Percentiles rank a stretch among this genome's conserved stretches.
phyloP scores from a whole-genome alignment of 805 yeast species.

The Suhomyces sp. region DNA sequence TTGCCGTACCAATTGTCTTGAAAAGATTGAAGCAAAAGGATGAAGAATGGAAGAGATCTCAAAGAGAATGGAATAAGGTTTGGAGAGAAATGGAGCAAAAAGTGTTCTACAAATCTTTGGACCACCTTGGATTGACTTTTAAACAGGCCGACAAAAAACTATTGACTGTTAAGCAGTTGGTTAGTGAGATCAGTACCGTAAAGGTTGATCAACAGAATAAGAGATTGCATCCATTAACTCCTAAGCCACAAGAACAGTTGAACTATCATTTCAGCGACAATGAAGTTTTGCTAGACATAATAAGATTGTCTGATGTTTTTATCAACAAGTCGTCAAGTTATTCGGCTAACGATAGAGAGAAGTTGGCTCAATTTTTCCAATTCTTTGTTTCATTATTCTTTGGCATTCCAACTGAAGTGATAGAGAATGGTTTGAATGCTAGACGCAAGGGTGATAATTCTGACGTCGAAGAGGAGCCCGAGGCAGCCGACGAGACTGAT shows the following conservation, averaged over 20 bases:
- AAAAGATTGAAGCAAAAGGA: slow-evolving; percentile 94
- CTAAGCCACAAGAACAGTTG: slow-evolving; percentile 76
- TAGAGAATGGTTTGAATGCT: slow-evolving; percentile 39
- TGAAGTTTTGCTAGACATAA: slow-evolving; percentile 70
- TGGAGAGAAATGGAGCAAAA: slow-evolving; percentile 99
- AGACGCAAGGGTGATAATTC: slow-evolving; percentile 14
- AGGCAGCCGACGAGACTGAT: slow-evolving; percentile 14
- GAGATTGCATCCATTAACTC: slow-evolving; percentile 80
- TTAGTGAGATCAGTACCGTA: slow-evolving; percentile 88
- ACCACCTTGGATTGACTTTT: slow-evolving; percentile 92
- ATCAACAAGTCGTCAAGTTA: slow-evolving; percentile 68
- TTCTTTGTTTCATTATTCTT: slow-evolving; percentile 73
- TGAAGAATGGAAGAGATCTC: slow-evolving; percentile 98
- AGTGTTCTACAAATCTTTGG: slow-evolving; percentile 88
- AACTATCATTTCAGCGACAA: slow-evolving; percentile 62
- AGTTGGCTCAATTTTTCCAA: slow-evolving; percentile 66
- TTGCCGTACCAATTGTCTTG: slow-evolving; percentile 90
- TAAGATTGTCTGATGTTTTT: slow-evolving; percentile 63
- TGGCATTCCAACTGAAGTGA: slow-evolving; percentile 48
- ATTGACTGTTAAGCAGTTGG: slow-evolving; percentile 82
- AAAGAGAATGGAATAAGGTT: slow-evolving; percentile 97
- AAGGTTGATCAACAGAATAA: slow-evolving; percentile 89
- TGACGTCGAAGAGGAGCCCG: slow-evolving; percentile 13
- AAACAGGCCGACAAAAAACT: slow-evolving; percentile 95
- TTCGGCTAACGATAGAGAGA: slow-evolving; percentile 77